Base-by-base conservation (phyloP, 352 stramenopile genomes). In the Globisporangium alternatum region DNA sequence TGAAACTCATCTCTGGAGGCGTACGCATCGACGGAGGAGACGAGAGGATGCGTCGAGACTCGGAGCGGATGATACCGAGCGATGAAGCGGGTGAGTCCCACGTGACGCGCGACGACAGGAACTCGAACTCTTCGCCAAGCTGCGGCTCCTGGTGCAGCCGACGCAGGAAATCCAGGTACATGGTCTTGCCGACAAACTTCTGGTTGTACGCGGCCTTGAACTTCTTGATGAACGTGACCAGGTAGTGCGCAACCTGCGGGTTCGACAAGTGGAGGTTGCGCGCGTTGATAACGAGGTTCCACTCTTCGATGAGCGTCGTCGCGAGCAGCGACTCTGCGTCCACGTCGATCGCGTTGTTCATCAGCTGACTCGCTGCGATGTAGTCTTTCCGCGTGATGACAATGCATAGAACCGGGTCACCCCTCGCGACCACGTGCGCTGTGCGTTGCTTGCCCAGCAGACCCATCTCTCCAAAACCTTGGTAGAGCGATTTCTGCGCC, bases 401-500 rank as follows among this genome's bases (percentile, higher is more conserved):
- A 37, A 82, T 41, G 41, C 80, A 90, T 13, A 81, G 41, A 1
- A 84, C 68, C 7, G 30, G 15, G 8, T 39, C 47, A 22, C 76
- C 76, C 13, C 62, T 60, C 37, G 81, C 83, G 1, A 87, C 56
- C 13, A 89, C 83, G 25, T 76, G 64, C 0, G 85, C 72, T 0
- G 82, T 81, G 25, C 83, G 71, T 17, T 83, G 75, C 39, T 79
- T 81, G 17, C 71, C 76, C 28, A 94, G 68, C 15, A 94, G 70
- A 5, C 83, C 85, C 85, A 94, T 94, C 49, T 94, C 85, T 2
- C 83, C 85, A 64, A 94, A 92, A 35, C 85, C 77, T 64, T 92
- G 74, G 39, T 81, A 91, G 47, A 81, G 45, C 12, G 74, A 74
- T 64, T 90, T 91, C 33, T 76, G 76, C 7, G 76, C 78, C 4